Base-by-base conservation (phyloP, 805 yeast species). In the Sugiyamaella boreocaroliniensis region DNA sequence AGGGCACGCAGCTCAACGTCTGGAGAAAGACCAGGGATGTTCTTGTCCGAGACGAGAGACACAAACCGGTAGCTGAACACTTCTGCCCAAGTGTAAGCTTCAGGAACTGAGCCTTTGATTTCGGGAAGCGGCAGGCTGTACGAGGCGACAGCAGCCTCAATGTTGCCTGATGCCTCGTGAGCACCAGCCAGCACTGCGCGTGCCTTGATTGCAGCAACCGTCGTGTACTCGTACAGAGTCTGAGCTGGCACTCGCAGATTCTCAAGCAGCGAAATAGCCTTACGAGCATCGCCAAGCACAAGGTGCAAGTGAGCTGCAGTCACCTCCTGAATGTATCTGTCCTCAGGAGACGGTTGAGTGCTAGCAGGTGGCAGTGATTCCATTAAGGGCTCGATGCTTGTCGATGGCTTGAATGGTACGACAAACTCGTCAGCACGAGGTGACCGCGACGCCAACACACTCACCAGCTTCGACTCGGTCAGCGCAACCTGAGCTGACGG, bases 81-180 rank as follows among this genome's bases (percentile, higher is more conserved):
- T 63, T 73, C 73, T 42, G 58, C 58, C 74, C 75, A 74, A 52
- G 70, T 69, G 69, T 72, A 67, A 2, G 61, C 64, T 58, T 75
- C 77, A 11, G 70, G 67, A 5, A 71, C 61, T 19, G 47, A 18
- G 26, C 44, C 49, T 44, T 47, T 49, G 16, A 49, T 45, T 37
- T 22, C 43, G 29, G 19, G 50, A 16, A 14, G 51, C 48, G 29
- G 48, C 45, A 40, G 49, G 43, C 29, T 54, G 56, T 20, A 59
- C 48, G 26, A 19, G 15, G 45, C 51, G 2, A 55, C 41, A n/a
- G 65, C 65, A 14, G 51, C 49, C n/a, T 51, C 57, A 10, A 52
- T n/a, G 9, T 52, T 47, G 12, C 50, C 51, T 5, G 51, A 40
- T 10, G 52, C 55, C 48, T 62, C 64, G 37, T 49, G 56, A 6